Evolutionary conservation across 352 stramenopile genomes (phyloP), one percentile per base, ranked within the genome.

Genomic region (Phytophthora sp.): DNA sequence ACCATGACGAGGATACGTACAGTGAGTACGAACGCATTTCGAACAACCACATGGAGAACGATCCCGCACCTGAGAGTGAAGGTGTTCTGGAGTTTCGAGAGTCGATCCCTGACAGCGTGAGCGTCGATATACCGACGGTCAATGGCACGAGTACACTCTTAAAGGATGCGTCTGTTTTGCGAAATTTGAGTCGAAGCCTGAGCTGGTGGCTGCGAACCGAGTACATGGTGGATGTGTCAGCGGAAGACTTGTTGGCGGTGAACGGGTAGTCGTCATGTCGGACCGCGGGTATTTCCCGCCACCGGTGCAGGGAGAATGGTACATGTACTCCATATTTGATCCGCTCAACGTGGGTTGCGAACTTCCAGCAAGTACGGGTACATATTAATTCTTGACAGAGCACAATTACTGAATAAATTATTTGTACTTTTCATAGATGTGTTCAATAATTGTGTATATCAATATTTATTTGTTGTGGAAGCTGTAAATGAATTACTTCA

Each of bases 201-300:
- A 62, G 30, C 24, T 67, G 59, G 59, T 67, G 50, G 59, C 49
- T 51, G 50, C 33, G 56, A 20, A 45, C 63, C 18, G 60, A 68
- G 26, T 41, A 39, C 23, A 45, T 67, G 24, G 31, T 20, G 49
- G 59, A 56, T 41, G 24, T 56, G 30, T 51, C 59, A 15, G 30
- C 26, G 27, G 50, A 67, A 15, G 59, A 62, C 11, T 41, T 67
- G 30, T 13, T 61, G 29, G 31, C 18, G 24, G 33, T 56, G 59
- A 18, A 30, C n/a, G 59, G 58, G 47, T 66, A 45, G 38, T 13
- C 26, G 49, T 4, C n/a, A n/a, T n/a, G n/a, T n/a, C n/a, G n/a
- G n/a, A n/a, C n/a, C n/a, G n/a, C n/a, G n/a, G n/a, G n/a, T n/a
- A n/a, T n/a, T n/a, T n/a, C n/a, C n/a, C n/a, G n/a, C n/a, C n/a